These are phyloP conservation scores for Phaeolepiota aurea DNA, from an alignment of 768 basidiomycete genomes.

Conservation along the genomic window DNA sequence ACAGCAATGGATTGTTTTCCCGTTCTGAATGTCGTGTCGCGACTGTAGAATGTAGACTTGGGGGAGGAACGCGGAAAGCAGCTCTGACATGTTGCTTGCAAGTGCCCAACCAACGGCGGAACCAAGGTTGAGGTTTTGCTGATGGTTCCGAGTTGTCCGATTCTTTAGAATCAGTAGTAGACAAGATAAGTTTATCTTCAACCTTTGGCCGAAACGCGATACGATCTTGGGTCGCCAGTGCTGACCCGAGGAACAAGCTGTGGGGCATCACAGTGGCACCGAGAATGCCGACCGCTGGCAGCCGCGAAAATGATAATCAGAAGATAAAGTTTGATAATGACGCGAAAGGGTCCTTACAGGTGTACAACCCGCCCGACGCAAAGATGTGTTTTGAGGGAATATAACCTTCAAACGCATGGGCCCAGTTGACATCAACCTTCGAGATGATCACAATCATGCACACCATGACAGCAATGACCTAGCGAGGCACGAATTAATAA, in stretches of 20 bases:
- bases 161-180: slow-evolving; percentile 9
- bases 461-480: slow-evolving; percentile 66
- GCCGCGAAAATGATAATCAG: slow-evolving; percentile 2
- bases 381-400: slow-evolving; percentile 64
- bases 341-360: slow-evolving; percentile 33
- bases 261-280: slow-evolving; percentile 94
- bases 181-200: slow-evolving; percentile 9
- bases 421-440: slow-evolving; percentile 65
- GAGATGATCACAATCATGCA: slow-evolving; percentile 76
- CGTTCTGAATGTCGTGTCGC: slow-evolving; percentile 43
- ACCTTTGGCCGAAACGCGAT: slow-evolving; percentile 27
- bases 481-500: slow-evolving; percentile 1
- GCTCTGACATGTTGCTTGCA: slow-evolving; percentile 17
- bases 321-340: not conserved
- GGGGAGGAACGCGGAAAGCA: slow-evolving; percentile 29
- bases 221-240: slow-evolving; percentile 78
- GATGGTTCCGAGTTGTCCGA: slow-evolving; percentile 10
- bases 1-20: slow-evolving; percentile 45
- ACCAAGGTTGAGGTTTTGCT: slow-evolving; percentile 3
- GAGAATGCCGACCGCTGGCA: slow-evolving; percentile 62
- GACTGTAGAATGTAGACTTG: slow-evolving; percentile 20
- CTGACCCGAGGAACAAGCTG: slow-evolving; percentile 83
- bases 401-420: slow-evolving; percentile 63
- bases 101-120: slow-evolving; percentile 8
- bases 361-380: slow-evolving; percentile 49